Base-by-base conservation (phyloP, 805 yeast genomes). In the Yamadazyma olivae region DNA sequence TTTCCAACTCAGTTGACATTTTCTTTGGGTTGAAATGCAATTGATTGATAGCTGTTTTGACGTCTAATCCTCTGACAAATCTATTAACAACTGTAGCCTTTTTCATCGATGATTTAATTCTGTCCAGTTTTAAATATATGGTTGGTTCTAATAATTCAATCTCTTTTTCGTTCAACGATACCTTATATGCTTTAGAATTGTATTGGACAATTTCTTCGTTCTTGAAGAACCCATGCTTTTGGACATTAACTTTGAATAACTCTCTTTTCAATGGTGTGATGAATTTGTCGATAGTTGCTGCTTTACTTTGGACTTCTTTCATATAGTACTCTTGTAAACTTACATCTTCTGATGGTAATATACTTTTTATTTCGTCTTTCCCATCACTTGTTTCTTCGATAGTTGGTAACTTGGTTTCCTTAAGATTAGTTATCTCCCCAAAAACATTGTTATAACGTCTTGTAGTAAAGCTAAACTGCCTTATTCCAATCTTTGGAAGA, bases 71-170 rank as follows among this genome's bases (percentile, higher is more conserved):
- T 39, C 86, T 75, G 40, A 90, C 74, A 53, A 89, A 77, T 47
- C 97, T 74, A 46, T 86, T 70, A 32, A 88, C 83, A 26, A 79
- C 68, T 8, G 87, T 87, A 30, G 93, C 87, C 64, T 91, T 91
- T 63, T 91, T 91, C 69, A 83, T 76, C 5, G 95, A 81, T n/a
- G 90, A 76, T 58, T 87, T 87, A 49, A 90, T 73, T 60, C 98
- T 75, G 68, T 72, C 81, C 8, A 95, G 83, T 56, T 83, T 75
- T 39, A 85, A 61, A 61, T 79, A 88, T n/a, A 91, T 75, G 9
- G 93, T 79, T 17, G 98, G 98, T 59, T 89, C 96, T 41, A 91
- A 70, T 2, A 81, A 75, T 36, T 82, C 83, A 37, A 87, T 77
- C 57, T 89, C 95, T 37, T 74, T 71, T 26, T 65, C 64, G 3